phyloP scores from a whole-genome alignment of 2,329 filamentous ascomycete genomes.

The Aschersonia sp. region DNA sequence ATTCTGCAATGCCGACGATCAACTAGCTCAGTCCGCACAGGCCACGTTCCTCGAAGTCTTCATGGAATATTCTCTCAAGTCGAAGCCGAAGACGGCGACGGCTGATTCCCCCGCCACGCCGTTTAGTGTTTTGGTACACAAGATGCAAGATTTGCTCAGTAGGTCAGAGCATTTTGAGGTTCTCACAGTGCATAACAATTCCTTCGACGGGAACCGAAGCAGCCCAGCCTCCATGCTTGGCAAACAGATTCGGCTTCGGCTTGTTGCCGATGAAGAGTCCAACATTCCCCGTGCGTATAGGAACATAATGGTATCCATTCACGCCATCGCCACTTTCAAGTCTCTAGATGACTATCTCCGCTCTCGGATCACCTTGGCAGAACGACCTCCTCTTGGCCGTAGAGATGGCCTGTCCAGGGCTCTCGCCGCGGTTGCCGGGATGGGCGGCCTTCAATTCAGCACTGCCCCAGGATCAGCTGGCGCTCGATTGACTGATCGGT shows the following conservation, averaged over 20 bases:
- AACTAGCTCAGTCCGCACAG: constrained; percentile 51
- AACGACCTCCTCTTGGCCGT: constrained; percentile 48
- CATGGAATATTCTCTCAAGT: constrained; percentile 61
- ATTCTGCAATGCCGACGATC: constrained; percentile 57
- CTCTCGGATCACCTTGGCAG: constrained; percentile 70
- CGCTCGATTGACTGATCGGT: constrained; percentile 29
- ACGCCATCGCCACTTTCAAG: constrained; percentile 96
- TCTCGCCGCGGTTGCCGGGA: constrained; percentile 64
- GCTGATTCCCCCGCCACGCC: constrained; percentile 62
- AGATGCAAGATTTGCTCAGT: constrained; percentile 89
- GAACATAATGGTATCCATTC: constrained; percentile 96
- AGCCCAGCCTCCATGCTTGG: constrained; percentile 92
- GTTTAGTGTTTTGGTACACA: constrained; percentile 83
- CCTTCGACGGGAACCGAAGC: constrained; percentile 76
- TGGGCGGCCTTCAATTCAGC: constrained; percentile 44
- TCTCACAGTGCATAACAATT: constrained; percentile 84
- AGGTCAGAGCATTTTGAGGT: constrained; percentile 97
- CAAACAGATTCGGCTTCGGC: constrained; percentile 81
- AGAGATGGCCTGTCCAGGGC: constrained; percentile 52
- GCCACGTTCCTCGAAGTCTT: constrained; percentile 83
- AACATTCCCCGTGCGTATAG: constrained; percentile 78
- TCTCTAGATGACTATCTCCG: constrained; percentile 90
- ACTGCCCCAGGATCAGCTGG: constrained; percentile 29
- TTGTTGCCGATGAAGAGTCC: constrained; percentile 80
- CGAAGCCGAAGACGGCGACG: constrained; percentile 48